Percentiles rank a stretch among this genome's conserved stretches.
Evolutionary conservation across 495 filamentous ascomycete species (phyloP).

Genomic region (Elaphomyces granulatus): DNA sequence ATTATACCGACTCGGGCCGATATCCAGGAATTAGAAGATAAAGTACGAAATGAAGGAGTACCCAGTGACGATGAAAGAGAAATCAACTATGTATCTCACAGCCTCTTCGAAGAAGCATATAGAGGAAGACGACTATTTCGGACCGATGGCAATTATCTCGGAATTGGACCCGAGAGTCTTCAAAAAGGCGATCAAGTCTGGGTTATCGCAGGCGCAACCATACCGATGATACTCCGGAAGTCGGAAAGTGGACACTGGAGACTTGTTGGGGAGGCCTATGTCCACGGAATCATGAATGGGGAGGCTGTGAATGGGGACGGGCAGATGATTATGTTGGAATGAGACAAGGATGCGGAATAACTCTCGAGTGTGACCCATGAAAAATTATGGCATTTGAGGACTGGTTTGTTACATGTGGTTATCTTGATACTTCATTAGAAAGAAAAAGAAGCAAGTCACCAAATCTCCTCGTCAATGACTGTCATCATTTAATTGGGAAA

Average conservation of each 20-base stretch:
- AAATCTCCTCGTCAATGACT: no score
- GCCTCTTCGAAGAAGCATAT: background rate
- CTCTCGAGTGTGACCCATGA: no score
- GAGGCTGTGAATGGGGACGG: background rate
- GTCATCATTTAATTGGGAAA: no score
- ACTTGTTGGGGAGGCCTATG: slow-evolving; percentile 9
- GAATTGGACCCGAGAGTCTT: slow-evolving; percentile 2
- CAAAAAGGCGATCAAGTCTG: slow-evolving; percentile 4
- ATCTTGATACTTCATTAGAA: no score
- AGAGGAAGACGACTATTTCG: slow-evolving; percentile 1
- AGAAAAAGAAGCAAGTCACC: no score
- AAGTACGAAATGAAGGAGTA: background rate
- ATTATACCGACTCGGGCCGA: background rate
- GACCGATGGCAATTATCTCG: slow-evolving; percentile 1
- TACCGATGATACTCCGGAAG: slow-evolving; percentile 5
- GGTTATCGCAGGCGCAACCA: background rate
- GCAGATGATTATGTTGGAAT: background rate
- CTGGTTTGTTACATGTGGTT: no score
- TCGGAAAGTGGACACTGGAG: background rate
- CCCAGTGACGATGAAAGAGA: background rate
- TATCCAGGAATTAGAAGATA: background rate
- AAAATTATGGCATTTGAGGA: no score
- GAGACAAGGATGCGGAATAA: background rate
- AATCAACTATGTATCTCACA: background rate
- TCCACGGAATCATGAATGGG: slow-evolving; percentile 12